A percentile compares a stretch with the other conserved stretches of the same genome.
These are phyloP conservation scores for Pythium grandisporangium DNA, from an alignment of 352 stramenopile species.

Conservation along the genomic window DNA sequence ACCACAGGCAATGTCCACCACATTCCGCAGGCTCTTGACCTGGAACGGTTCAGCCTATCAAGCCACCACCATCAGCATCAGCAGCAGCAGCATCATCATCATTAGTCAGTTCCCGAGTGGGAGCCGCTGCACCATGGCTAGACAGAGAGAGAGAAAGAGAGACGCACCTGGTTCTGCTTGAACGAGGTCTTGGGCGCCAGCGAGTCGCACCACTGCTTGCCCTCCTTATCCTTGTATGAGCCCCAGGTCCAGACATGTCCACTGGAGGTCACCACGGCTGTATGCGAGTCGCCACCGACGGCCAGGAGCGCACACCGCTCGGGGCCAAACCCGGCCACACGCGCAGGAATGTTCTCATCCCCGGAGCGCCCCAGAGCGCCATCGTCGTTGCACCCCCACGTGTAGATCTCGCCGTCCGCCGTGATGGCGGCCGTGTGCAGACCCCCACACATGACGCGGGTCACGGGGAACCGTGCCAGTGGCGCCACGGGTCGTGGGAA, in stretches of 20 bases:
- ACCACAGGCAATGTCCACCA: constrained; percentile 80
- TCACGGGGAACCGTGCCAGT: constrained; percentile 33
- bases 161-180: constrained; percentile 62
- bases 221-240: constrained; percentile 96
- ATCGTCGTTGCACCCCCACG: constrained; percentile 92
- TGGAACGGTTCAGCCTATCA: constrained; percentile 37
- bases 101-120: too few relatives aligned
- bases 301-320: constrained; percentile 47
- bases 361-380: constrained; percentile 82
- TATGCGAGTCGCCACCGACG: constrained; percentile 93
- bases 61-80: neutral
- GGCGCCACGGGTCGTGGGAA: constrained; percentile 46
- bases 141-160: neutral
- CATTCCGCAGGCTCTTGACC: constrained; percentile 43
- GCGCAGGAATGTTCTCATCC: constrained; percentile 68
- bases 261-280: constrained; percentile 74
- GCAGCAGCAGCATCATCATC: too few relatives aligned
- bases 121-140: too few relatives aligned
- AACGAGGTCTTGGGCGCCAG: constrained; percentile 54
- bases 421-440: constrained; percentile 89
- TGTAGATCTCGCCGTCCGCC: constrained; percentile 84
- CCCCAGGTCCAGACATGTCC: constrained; percentile 94
- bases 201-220: constrained; percentile 87
- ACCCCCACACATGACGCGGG: constrained; percentile 83
- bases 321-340: constrained; percentile 50